These are phyloP conservation scores for Luffa aegyptiaca DNA, from an alignment of 306 rosid genomes.

Conservation along the genomic window DNA sequence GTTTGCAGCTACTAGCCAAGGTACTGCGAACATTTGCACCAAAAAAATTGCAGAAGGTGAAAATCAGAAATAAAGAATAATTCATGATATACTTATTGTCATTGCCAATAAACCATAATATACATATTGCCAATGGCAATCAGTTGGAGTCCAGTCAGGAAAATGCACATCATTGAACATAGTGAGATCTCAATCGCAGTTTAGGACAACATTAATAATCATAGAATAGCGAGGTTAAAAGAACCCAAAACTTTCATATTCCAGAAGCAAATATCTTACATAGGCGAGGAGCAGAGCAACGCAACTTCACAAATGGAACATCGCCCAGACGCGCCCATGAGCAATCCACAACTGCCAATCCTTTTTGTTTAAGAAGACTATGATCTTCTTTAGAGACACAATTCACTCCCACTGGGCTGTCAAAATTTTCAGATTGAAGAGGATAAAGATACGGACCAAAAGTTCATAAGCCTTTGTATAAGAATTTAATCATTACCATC, in stretches of 20 bases:
- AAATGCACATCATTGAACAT: not conserved
- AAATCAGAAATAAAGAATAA: not conserved
- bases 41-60: not conserved
- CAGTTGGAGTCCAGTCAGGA: not conserved
- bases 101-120: not conserved
- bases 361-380: slow-evolving; percentile 49
- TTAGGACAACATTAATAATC: not conserved
- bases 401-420: slow-evolving; percentile 78
- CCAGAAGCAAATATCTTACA: slow-evolving; percentile 34
- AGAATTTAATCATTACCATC: not conserved
- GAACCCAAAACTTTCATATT: not conserved
- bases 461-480: not conserved
- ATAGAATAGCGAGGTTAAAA: not conserved
- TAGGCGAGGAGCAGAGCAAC: slow-evolving; percentile 83
- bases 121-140: not conserved
- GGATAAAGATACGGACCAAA: not conserved
- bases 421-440: slow-evolving; percentile 17
- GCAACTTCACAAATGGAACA: slow-evolving; percentile 83
- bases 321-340: slow-evolving; percentile 94
- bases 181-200: not conserved
- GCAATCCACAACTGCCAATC: slow-evolving; percentile 96
- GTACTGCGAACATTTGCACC: slow-evolving; percentile 42
- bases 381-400: slow-evolving; percentile 89
- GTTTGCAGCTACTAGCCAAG: slow-evolving; percentile 97
- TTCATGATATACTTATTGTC: not conserved